Evolutionary conservation across 163 green algal species (phyloP), one percentile per base, ranked within the genome.

Genomic region (Chlorella variabilis): DNA sequence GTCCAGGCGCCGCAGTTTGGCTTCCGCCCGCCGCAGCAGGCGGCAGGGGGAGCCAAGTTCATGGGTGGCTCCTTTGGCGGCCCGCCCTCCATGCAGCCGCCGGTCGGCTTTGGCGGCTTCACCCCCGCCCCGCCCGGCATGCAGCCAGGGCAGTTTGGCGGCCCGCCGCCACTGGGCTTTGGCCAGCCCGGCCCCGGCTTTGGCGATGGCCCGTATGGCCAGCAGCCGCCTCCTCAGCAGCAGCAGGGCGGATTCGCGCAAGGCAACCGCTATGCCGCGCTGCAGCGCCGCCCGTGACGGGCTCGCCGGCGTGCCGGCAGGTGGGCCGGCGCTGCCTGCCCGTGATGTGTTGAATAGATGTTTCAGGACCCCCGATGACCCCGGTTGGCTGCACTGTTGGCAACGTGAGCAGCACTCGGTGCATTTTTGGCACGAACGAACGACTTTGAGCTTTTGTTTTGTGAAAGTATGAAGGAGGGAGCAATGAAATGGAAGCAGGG

Each of bases 191-290:
- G 25, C 21, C 54, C 68, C 11, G 29, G 17, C 33, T 80, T 59
- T 45, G 74, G 58, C 58, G 63, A 80, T 13, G n/a, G 15, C 31
- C 70, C 63, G n/a, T n/a, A n/a, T n/a, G 36, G 49, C 21, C 74
- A 76, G 54, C 66, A 77, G 61, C 71, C 49, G 67, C 80, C 77
- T 39, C n/a, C n/a, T n/a, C n/a, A n/a, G n/a, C n/a, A n/a, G n/a
- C 58, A 59, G 66, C 67, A 59, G 41, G 71, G 68, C 56, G 79
- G 62, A 1, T 84, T 48, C 25, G 70, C 38, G 42, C 74, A 78
- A 34, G 66, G 45, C 71, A 76, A 82, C 63, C 74, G 51, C 17
- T 89, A 82, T 81, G 31, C 58, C 4, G 48, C 82, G n/a, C 77
- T 84, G 71, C 82, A 85, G 79, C 69, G 79, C 11, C 77, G 48